These are phyloP conservation scores for Alternaria ventricosa DNA, from an alignment of 2,329 filamentous ascomycete genomes.

Conservation along the genomic window DNA sequence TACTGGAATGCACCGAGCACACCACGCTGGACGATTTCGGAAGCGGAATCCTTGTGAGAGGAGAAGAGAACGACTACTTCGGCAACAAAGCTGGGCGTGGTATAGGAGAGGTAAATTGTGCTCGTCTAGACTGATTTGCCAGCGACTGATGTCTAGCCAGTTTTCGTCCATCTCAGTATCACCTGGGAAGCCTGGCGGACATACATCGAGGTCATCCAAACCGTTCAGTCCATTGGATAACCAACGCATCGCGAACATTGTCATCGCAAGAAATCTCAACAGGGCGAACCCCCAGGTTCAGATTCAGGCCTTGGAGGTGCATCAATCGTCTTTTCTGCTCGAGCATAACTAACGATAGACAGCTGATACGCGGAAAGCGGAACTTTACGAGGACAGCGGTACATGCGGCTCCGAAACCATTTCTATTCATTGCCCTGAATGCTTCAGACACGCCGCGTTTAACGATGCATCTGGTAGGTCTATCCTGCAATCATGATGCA, in stretches of 20 bases:
- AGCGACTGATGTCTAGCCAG: slow-evolving; percentile 17
- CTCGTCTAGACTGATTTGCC: neutral
- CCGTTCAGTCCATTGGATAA: slow-evolving; percentile 52
- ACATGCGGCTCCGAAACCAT: slow-evolving; percentile 75
- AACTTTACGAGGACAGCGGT: slow-evolving; percentile 78
- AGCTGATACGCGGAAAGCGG: slow-evolving; percentile 80
- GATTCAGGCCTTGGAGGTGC: slow-evolving; percentile 73
- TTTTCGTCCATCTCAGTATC: slow-evolving; percentile 26
- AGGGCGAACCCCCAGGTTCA: slow-evolving; percentile 77
- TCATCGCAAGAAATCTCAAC: slow-evolving; percentile 83
- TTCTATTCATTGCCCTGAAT: slow-evolving; percentile 82
- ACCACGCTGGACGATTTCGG: slow-evolving; percentile 85
- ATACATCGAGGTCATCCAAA: slow-evolving; percentile 37
- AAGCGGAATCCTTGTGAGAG: slow-evolving; percentile 66
- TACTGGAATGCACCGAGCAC: slow-evolving; percentile 74
- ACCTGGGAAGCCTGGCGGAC: slow-evolving; percentile 16
- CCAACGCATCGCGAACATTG: slow-evolving; percentile 75
- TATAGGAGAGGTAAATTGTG: slow-evolving; percentile 22
- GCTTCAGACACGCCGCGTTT: slow-evolving; percentile 46
- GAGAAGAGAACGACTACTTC: slow-evolving; percentile 34
- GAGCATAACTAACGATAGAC: slow-evolving; percentile 20
- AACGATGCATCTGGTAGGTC: slow-evolving; percentile 51
- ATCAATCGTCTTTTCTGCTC: neutral
- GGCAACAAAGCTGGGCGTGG: slow-evolving; percentile 12
- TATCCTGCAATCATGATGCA: slow-evolving; percentile 23